These are phyloP conservation scores for Linnemannia elongata DNA, from an alignment of 192 early-diverging fungal genomes.

Conservation along the genomic window DNA sequence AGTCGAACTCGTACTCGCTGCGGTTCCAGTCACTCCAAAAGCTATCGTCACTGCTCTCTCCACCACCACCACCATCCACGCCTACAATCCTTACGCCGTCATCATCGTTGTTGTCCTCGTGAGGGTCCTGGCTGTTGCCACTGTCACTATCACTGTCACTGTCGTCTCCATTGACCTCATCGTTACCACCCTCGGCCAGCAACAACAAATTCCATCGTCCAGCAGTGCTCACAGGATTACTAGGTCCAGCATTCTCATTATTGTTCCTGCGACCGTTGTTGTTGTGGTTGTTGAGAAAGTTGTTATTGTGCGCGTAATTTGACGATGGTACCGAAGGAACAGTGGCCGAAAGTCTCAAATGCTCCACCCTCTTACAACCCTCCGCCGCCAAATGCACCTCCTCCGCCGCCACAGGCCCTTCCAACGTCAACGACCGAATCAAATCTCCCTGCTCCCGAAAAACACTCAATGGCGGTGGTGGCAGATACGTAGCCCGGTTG, in stretches of 20 bases:
- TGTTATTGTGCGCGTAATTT: background rate
- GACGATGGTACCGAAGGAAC: background rate
- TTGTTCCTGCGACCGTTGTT: background rate
- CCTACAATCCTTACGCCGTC: background rate
- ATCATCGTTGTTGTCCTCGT: background rate
- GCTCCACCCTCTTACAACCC: background rate
- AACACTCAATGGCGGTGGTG: background rate
- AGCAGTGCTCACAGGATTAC: background rate
- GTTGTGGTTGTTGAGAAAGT: background rate
- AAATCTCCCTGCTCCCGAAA: constrained; percentile 7
- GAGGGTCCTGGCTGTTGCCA: background rate
- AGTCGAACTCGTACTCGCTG: background rate
- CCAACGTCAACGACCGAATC: constrained; percentile 3
- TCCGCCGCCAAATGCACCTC: background rate
- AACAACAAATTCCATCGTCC: background rate
- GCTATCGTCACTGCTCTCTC: constrained; percentile 1
- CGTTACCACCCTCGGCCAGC: background rate
- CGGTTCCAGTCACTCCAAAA: background rate
- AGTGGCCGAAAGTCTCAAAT: constrained; percentile 2
- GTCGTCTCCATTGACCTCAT: background rate
- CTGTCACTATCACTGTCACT: background rate
- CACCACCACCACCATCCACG: background rate
- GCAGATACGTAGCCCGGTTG: background rate
- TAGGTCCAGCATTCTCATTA: background rate
- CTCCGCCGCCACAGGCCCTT: background rate